Evolutionary conservation across 1,284 basidiomycete species (phyloP).

Genomic region (Sanguinoderma infundibulare): DNA sequence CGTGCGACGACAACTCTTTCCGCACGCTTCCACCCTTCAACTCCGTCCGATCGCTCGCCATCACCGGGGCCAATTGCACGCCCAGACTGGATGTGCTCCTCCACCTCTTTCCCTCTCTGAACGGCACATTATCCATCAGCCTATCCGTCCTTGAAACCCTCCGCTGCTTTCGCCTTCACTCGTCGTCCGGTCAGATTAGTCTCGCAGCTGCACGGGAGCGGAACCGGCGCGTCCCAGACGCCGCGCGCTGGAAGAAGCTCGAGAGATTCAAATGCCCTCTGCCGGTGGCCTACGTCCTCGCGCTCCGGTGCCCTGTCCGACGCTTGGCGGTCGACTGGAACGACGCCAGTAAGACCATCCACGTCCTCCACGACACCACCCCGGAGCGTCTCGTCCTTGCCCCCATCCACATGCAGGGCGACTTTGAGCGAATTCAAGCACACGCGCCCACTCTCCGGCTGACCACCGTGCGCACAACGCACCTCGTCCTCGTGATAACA

Average conservation of each 20-base stretch:
- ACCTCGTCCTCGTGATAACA: neutral
- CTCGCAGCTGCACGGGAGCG: neutral
- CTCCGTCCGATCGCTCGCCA: neutral
- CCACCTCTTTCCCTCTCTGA: neutral
- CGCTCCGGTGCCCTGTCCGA: neutral
- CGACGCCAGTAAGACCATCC: neutral
- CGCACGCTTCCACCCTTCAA: neutral
- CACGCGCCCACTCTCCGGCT: neutral
- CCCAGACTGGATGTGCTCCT: neutral
- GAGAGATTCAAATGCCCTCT: neutral
- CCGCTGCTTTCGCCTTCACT: neutral
- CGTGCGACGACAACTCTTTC: neutral
- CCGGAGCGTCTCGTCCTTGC: neutral
- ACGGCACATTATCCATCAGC: neutral
- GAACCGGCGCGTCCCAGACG: neutral
- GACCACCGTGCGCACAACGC: neutral
- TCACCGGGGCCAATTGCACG: neutral
- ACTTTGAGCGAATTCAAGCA: neutral
- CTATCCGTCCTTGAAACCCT: neutral
- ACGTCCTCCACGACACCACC: neutral
- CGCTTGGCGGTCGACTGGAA: neutral
- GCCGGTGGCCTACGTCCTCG: neutral
- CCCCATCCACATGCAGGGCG: too few relatives aligned
- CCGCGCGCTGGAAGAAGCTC: neutral
- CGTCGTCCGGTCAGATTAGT: neutral